Base-by-base conservation (phyloP, 129 eudicot genomes). In the Pittosporum tobira region DNA sequence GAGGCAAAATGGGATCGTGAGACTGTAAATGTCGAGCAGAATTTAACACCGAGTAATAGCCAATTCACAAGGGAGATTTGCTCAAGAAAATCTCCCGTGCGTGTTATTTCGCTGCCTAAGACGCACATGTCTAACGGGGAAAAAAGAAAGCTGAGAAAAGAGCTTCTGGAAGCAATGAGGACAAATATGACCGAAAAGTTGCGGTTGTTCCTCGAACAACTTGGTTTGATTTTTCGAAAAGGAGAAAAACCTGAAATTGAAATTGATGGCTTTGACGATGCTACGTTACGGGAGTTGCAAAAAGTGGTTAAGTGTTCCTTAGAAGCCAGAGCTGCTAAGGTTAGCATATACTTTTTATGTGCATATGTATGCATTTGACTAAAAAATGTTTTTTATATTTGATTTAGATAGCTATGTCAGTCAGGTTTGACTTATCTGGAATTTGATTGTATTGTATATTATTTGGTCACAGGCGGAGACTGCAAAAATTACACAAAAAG, bases 91-190 rank as follows among this genome's bases (percentile, higher is more conserved):
- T 62, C 67, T 48, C 62, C 38, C 1, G 30, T 49, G 43, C 31
- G 57, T 28, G 26, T 24, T 22, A 37, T 24, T 55, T 51, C 48
- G 67, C 11, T 51, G 60, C 43, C 57, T 65, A 53, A 1, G 59
- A 71, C 49, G 44, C 31, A 59, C 0, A 44, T 81, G 57, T 60
- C 88, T 24, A 27, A 52, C 22, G 75, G 60, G 30, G 82, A 77
- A 26, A 84, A 84, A 53, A 30, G 19, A 50, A 81, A 75, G 70
- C 68, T 71, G 18, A 84, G 62, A 46, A 61, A 57, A 61, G 75
- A 65, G 44, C 71, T 71, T 36, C 23, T 65, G 63, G 49, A 37
- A 36, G 52, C 73, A 16, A 37, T 55, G 29, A 73, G 68, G 30
- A 72, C 76, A 20, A 82, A 76, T 6, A 73, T 70, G 56, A 67